Percentiles rank a stretch among this genome's conserved stretches.
phyloP scores from a whole-genome alignment of 306 rosid species.

The Cyclanthera cordifolia region DNA sequence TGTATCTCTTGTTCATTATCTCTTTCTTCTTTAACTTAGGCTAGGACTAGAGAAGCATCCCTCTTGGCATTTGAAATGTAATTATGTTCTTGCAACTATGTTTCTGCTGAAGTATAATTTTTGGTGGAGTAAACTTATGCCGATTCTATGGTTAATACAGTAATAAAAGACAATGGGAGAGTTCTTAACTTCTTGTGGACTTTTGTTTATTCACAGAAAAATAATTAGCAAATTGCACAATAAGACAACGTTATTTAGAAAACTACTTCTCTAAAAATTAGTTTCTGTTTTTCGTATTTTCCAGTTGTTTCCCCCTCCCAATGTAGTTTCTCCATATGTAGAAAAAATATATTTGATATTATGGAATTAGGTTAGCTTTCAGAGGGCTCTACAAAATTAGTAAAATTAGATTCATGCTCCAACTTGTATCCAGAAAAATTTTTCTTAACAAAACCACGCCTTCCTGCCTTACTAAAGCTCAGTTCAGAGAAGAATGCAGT shows the following conservation, averaged over 20 bases:
- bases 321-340: not conserved
- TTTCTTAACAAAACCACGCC: conserved; percentile 64
- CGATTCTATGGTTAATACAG: not conserved
- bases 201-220: not conserved
- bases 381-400: not conserved
- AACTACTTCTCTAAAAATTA: not conserved
- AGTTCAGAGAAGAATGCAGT: conserved; percentile 65
- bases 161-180: not conserved
- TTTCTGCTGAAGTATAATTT: not conserved
- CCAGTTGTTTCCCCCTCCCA: not conserved
- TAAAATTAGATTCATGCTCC: not conserved
- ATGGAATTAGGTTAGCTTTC: not conserved
- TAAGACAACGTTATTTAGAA: not conserved
- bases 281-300: not conserved
- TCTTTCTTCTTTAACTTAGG: not conserved
- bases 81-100: not conserved
- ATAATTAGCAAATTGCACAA: not conserved
- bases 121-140: not conserved
- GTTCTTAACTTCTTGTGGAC: not conserved
- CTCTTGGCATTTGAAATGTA: not conserved
- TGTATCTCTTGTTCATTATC: not conserved
- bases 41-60: not conserved
- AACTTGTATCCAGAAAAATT: conserved; percentile 13
- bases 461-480: conserved; percentile 74
- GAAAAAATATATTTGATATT: not conserved